Evolutionary conservation across 768 basidiomycete species (phyloP).

Genomic region (Hericium alpestre): DNA sequence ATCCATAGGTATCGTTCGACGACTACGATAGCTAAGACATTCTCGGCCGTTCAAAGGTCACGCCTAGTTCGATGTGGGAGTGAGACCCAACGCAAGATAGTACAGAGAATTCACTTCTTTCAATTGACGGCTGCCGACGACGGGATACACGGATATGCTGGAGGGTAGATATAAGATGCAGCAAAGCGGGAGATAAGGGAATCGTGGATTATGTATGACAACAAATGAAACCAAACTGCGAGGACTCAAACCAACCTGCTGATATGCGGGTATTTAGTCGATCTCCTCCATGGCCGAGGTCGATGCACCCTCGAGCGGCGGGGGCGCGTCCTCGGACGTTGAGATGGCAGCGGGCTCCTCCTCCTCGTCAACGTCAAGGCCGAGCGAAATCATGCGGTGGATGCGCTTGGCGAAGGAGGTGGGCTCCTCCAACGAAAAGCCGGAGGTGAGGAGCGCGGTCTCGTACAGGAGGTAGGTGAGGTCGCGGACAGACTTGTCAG

Average conservation of each 20-base stretch:
- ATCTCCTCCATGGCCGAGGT: conserved; percentile 97
- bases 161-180: not conserved
- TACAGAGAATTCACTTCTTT: not conserved
- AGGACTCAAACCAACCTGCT: not conserved
- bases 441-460: conserved; percentile 90
- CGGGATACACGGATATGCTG: not conserved
- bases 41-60: too few relatives aligned
- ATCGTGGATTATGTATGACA: not conserved
- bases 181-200: not conserved
- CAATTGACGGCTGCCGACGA: not conserved
- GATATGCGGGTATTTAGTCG: conserved; percentile 39
- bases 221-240: not conserved
- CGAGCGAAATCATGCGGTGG: conserved; percentile 92
- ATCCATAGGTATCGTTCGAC: too few relatives aligned
- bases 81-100: not conserved
- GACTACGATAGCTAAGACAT: too few relatives aligned
- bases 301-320: conserved; percentile 46
- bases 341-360: conserved; percentile 39
- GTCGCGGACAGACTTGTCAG: conserved; percentile 97
- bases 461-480: conserved; percentile 93
- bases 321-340: conserved; percentile 38
- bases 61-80: too few relatives aligned
- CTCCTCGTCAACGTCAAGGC: conserved; percentile 63
- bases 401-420: conserved; percentile 93
- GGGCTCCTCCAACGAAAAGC: conserved; percentile 93